These are phyloP conservation scores for Haematococcus sp. DNA, from an alignment of 139 green algal species.

Conservation along the genomic window DNA sequence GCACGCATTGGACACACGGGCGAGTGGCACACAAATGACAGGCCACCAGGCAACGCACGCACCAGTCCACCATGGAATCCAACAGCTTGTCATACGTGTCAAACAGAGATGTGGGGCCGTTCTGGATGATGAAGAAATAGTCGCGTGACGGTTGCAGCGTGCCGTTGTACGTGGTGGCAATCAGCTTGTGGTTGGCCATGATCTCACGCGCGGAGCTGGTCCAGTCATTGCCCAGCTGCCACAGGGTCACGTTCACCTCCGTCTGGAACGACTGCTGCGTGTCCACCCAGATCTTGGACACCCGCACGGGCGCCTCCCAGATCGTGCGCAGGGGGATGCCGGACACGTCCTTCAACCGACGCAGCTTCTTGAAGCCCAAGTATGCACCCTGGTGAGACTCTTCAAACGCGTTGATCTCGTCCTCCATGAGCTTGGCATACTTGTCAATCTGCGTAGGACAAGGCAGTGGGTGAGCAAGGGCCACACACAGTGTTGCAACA, in stretches of 20 bases:
- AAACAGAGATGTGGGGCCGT: not conserved
- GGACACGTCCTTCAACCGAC: not conserved
- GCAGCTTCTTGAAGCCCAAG: constrained; percentile 34
- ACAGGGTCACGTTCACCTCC: not conserved
- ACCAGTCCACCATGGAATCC: not conserved
- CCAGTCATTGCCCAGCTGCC: constrained; percentile 4
- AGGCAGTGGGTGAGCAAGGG: no score
- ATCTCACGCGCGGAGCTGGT: constrained; percentile 5
- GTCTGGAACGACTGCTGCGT: not conserved
- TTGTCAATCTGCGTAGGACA: constrained; percentile 3
- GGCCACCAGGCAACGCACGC: not conserved
- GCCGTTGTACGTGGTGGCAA: not conserved
- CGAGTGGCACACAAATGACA: no score
- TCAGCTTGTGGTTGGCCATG: constrained; percentile 3
- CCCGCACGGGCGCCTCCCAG: not conserved
- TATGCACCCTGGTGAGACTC: constrained; percentile 26
- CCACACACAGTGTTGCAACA: no score
- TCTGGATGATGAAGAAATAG: constrained; percentile 6
- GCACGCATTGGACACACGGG: no score
- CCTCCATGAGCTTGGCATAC: not conserved
- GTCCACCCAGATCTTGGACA: constrained; percentile 2
- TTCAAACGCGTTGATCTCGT: constrained; percentile 1
- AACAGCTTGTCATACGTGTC: not conserved
- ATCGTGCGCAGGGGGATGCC: not conserved
- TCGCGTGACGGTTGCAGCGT: not conserved